Conservation (phyloP, 305 asterid genomes). For the Fraxinus paxiana region DNA sequence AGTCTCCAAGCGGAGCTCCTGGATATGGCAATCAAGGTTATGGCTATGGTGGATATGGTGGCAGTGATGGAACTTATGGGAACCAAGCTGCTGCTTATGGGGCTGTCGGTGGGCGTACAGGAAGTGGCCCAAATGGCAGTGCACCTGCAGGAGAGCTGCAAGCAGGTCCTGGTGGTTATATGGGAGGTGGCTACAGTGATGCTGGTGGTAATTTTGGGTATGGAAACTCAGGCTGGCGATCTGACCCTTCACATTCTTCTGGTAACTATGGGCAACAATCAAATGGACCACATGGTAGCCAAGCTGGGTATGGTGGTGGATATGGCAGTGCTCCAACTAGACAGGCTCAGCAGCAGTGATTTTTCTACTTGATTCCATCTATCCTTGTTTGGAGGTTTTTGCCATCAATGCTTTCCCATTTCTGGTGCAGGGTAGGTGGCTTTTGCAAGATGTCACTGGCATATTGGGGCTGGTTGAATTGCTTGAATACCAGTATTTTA, state of each 20-base stretch:
- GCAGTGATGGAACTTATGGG: slow-evolving; percentile 64
- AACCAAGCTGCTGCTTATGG: slow-evolving; percentile 43
- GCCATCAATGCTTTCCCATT: slow-evolving; percentile 24
- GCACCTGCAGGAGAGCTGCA: slow-evolving; percentile 47
- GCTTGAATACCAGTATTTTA: slow-evolving; percentile 44
- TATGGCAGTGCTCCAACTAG: slow-evolving; percentile 49
- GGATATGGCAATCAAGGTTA: slow-evolving; percentile 76
- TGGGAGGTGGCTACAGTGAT: slow-evolving; percentile 65
- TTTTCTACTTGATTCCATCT: slow-evolving; percentile 12
- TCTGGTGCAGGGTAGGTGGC: slow-evolving; percentile 39
- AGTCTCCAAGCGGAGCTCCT: slow-evolving; percentile 66
- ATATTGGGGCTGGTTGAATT: slow-evolving; percentile 48
- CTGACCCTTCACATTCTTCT: slow-evolving; percentile 60
- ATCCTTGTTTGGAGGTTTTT: slow-evolving; percentile 29
- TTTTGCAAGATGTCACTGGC: slow-evolving; percentile 42
- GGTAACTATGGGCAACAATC: slow-evolving; percentile 44
- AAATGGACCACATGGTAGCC: slow-evolving; percentile 47
- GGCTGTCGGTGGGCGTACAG: slow-evolving; percentile 69
- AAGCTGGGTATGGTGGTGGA: slow-evolving; percentile 54
- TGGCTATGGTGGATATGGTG: slow-evolving; percentile 73
- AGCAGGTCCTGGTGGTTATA: slow-evolving; percentile 47
- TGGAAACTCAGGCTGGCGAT: slow-evolving; percentile 65
- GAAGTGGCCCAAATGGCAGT: slow-evolving; percentile 55
- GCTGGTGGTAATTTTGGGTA: slow-evolving; percentile 54
- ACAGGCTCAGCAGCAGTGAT: slow-evolving; percentile 59